Base-by-base conservation (phyloP, 495 filamentous ascomycete species). In the Xylaria acuta region DNA sequence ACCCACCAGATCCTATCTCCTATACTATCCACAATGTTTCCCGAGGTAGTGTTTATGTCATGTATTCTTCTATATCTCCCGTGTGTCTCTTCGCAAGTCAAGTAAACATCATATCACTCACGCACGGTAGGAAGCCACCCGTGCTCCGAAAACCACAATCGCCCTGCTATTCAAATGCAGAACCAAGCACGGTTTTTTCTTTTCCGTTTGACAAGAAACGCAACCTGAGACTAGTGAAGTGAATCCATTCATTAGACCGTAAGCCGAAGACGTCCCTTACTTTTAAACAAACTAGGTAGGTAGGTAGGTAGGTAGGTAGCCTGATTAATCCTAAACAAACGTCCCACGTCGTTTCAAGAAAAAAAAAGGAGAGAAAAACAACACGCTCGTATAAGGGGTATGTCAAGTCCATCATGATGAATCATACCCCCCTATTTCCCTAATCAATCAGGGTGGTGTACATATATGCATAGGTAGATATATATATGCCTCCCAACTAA, bases 301-400 rank as follows among this genome's bases (percentile, higher is more conserved):
- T 14, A 16, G 41, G 41, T 49, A 49, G 45, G 20, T 49, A 18
- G 27, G 14, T 32, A 27, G 14, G 12, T 25, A 32, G 18, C 38
- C 38, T n/a, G 40, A 32, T 30, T 22, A 67, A 51, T 32, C 43
- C 41, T 32, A 40, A 53, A 67, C 45, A 40, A 53, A 67, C 45
- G 20, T 18, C 64, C 47, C 14, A 12, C 32, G 7, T 53, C 64
- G 32, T 25, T 40, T 14, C 41, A 12, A 32, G 41, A 4, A 27
- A 9, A 49, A 18, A 16, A 3, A 8, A 45, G 5, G 41, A n/a
- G n/a, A n/a, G n/a, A n/a, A 45, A 34, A 53, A 51, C 9, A 67
- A 47, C 45, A 7, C 64, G 45, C 20, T 67, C 20, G 27, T 53
- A 53, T 11, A 66, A 11, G 27, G 41, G 30, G 30, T 32, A 67